These are phyloP conservation scores for Verbena officinalis DNA, from an alignment of 257 asterid species.

Conservation along the genomic window DNA sequence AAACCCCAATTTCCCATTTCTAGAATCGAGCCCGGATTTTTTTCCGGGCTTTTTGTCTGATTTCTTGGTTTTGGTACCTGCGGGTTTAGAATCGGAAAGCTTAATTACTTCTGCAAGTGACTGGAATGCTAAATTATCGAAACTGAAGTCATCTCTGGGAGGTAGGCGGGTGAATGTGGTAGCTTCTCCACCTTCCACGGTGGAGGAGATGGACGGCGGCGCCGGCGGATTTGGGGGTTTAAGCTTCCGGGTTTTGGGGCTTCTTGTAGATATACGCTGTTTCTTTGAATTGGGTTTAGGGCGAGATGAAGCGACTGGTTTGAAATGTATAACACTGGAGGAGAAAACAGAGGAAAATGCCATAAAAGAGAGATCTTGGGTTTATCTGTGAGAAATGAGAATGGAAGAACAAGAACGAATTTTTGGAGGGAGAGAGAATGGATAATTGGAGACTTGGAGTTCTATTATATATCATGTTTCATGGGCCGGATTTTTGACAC, in stretches of 20 bases:
- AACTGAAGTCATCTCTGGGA: constrained; percentile 68
- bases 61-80: constrained; percentile 25
- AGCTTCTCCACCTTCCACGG: constrained; percentile 68
- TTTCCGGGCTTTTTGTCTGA: constrained; percentile 12
- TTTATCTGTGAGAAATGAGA: constrained; percentile 16
- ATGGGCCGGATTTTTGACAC: no score
- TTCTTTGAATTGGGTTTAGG: constrained; percentile 36
- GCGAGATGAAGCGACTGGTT: constrained; percentile 37
- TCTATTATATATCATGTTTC: no score
- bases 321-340: constrained; percentile 27
- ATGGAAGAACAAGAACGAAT: constrained; percentile 16
- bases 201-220: constrained; percentile 33
- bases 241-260: constrained; percentile 38
- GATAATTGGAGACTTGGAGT: constrained; percentile 22
- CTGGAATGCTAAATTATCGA: constrained; percentile 30
- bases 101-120: constrained; percentile 45
- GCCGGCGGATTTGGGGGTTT: constrained; percentile 44
- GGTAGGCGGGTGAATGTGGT: constrained; percentile 85
- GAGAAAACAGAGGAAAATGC: constrained; percentile 39
- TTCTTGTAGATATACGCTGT: constrained; percentile 32
- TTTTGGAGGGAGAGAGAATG: constrained; percentile 30
- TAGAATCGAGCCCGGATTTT: constrained; percentile 17
- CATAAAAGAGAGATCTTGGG: constrained; percentile 22
- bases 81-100: constrained; percentile 43
- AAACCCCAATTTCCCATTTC: constrained; percentile 26